Evolutionary conservation across 2,329 filamentous ascomycete genomes (phyloP).

Genomic region (Ophiostoma sp.): DNA sequence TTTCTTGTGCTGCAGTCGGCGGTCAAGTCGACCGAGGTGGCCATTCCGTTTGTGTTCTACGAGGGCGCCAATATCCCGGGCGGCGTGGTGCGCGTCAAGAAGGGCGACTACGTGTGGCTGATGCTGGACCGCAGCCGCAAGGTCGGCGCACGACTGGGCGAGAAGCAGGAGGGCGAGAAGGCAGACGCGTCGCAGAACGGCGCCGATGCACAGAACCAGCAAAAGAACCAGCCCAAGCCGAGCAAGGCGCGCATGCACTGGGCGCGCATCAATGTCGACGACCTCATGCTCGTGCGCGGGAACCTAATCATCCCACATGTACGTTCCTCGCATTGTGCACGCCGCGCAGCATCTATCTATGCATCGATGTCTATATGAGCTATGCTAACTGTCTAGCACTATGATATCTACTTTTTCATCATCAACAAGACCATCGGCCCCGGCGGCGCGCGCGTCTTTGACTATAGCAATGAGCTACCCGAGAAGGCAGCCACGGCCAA

Average conservation of each 20-base stretch:
- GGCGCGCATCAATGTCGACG: constrained; percentile 90
- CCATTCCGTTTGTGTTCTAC: constrained; percentile 94
- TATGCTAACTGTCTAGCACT: constrained; percentile 58
- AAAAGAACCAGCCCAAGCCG: constrained; percentile 33
- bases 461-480: constrained; percentile 57
- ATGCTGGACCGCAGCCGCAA: constrained; percentile 90
- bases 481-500: constrained; percentile 17
- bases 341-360: too few relatives aligned
- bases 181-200: background rate
- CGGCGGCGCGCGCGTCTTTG: constrained; percentile 68
- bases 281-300: constrained; percentile 86
- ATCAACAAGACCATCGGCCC: constrained; percentile 77
- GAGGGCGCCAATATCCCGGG: constrained; percentile 87
- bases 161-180: constrained; percentile 37
- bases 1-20: constrained; percentile 78
- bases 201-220: background rate
- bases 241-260: constrained; percentile 70
- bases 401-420: constrained; percentile 95
- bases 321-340: constrained; percentile 22
- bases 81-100: constrained; percentile 78
- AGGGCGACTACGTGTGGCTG: constrained; percentile 88
- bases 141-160: constrained; percentile 74
- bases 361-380: background rate
- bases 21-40: constrained; percentile 82
- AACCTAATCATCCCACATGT: constrained; percentile 93